phyloP scores from a whole-genome alignment of 2,329 filamentous ascomycete species.

The Fonsecaea nubica region DNA sequence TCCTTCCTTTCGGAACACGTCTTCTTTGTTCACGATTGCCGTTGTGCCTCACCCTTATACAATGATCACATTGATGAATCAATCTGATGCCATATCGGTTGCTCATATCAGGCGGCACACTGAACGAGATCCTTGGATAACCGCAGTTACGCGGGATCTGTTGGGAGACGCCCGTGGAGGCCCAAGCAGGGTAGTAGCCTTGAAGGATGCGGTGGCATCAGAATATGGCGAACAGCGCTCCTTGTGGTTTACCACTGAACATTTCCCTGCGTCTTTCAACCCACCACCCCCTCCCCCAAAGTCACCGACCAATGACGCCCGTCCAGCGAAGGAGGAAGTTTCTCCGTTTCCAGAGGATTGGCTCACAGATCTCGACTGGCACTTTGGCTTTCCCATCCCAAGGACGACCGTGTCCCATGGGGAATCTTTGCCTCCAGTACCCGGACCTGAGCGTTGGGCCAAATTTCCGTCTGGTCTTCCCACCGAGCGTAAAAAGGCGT shows the following conservation, averaged over 20 bases:
- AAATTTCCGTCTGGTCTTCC: conserved; percentile 49
- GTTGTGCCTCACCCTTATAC: conserved; percentile 93
- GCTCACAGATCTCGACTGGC: conserved; percentile 78
- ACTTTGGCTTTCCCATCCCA: conserved; percentile 84
- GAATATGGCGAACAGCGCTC: conserved; percentile 68
- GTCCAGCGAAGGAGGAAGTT: conserved; percentile 37
- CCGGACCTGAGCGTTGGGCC: conserved; percentile 63
- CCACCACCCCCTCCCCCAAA: conserved; percentile 40
- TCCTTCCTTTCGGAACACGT: conserved; percentile 72
- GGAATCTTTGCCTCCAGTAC: conserved; percentile 64
- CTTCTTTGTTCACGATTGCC: conserved; percentile 78
- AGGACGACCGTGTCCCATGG: conserved; percentile 57
- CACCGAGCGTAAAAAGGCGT: conserved; percentile 46
- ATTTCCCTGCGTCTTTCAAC: conserved; percentile 49
- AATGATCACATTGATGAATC: conserved; percentile 70
- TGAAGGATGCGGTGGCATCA: conserved; percentile 83
- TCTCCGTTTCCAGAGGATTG: conserved; percentile 56
- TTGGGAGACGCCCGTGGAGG: conserved; percentile 69
- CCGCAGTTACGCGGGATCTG: conserved; percentile 71
- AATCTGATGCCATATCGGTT: conserved; percentile 65
- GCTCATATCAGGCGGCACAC: conserved; percentile 71
- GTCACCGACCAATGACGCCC: conserved; percentile 39
- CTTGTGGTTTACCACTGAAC: conserved; percentile 82
- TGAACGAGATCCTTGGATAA: conserved; percentile 79
- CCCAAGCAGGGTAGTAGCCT: conserved; percentile 69